A percentile compares a stretch with the other conserved stretches of the same genome.
These are phyloP conservation scores for Acanthochlamys bracteata DNA, from an alignment of 106 monocot species.

Conservation along the genomic window DNA sequence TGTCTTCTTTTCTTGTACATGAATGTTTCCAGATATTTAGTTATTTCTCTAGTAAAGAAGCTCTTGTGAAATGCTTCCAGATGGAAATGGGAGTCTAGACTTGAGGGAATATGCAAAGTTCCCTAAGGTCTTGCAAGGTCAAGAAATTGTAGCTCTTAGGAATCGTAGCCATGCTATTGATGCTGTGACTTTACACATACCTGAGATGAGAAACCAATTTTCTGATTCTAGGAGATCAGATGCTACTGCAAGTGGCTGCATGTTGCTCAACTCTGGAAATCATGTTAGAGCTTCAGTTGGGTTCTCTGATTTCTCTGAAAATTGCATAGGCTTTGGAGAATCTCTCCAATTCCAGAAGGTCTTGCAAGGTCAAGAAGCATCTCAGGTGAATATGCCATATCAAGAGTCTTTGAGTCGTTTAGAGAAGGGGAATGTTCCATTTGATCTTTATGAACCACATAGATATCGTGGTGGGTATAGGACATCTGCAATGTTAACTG, in stretches of 20 bases:
- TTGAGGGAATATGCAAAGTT: slow-evolving; percentile 57
- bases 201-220: slow-evolving; percentile 24
- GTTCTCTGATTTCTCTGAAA: slow-evolving; percentile 31
- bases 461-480: slow-evolving; percentile 2
- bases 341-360: slow-evolving; percentile 84
- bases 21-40: neutral
- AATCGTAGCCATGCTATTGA: slow-evolving; percentile 27
- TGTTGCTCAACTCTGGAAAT: slow-evolving; percentile 21
- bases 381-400: slow-evolving; percentile 24
- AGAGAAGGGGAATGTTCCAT: slow-evolving; percentile 12
- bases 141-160: slow-evolving; percentile 58
- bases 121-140: slow-evolving; percentile 92
- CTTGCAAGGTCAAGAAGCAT: slow-evolving; percentile 99
- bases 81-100: slow-evolving; percentile 40
- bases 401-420: slow-evolving; percentile 14
- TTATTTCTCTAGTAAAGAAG: neutral
- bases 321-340: slow-evolving; percentile 71
- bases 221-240: slow-evolving; percentile 28
- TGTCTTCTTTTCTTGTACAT: neutral
- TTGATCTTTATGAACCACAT: neutral
- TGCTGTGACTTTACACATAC: slow-evolving; percentile 20
- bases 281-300: slow-evolving; percentile 21
- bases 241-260: slow-evolving; percentile 2
- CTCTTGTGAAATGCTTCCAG: slow-evolving; percentile 11
- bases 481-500: slow-evolving; percentile 20